phyloP scores from a whole-genome alignment of 1,284 basidiomycete species.

The Ganoderma lingzhi region DNA sequence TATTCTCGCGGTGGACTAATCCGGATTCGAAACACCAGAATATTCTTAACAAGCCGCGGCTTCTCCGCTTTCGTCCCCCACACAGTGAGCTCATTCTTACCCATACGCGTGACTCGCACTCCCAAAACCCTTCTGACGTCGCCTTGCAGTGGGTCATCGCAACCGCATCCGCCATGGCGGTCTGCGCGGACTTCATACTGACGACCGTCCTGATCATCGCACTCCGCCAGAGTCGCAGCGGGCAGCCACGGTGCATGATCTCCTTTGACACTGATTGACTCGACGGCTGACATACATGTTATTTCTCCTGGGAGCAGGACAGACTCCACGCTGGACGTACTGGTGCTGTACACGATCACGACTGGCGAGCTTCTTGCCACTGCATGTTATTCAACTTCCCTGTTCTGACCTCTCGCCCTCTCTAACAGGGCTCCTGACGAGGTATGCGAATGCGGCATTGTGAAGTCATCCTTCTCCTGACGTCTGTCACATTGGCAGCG shows the following conservation, averaged over 20 bases:
- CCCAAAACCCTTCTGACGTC: neutral
- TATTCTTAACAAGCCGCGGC: neutral
- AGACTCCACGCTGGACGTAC: neutral
- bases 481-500: neutral
- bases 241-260: neutral
- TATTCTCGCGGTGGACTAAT: neutral
- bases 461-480: neutral
- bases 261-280: neutral
- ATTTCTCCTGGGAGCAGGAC: neutral
- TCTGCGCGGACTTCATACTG: constrained; percentile 1
- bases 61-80: constrained; percentile 1
- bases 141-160: neutral
- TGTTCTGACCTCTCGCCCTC: neutral
- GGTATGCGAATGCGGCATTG: neutral
- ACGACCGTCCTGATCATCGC: constrained; percentile 5
- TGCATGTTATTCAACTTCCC: neutral
- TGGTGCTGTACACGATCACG: neutral
- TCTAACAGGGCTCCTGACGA: neutral
- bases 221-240: neutral
- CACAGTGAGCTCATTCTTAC: neutral
- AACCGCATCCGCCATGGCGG: neutral
- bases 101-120: neutral
- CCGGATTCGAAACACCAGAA: neutral
- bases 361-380: neutral
- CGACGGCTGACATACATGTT: neutral